Evolutionary conservation across 2,329 filamentous ascomycete genomes (phyloP), one percentile per base, ranked within the genome.

Genomic region (Colletotrichum higginsianum): DNA sequence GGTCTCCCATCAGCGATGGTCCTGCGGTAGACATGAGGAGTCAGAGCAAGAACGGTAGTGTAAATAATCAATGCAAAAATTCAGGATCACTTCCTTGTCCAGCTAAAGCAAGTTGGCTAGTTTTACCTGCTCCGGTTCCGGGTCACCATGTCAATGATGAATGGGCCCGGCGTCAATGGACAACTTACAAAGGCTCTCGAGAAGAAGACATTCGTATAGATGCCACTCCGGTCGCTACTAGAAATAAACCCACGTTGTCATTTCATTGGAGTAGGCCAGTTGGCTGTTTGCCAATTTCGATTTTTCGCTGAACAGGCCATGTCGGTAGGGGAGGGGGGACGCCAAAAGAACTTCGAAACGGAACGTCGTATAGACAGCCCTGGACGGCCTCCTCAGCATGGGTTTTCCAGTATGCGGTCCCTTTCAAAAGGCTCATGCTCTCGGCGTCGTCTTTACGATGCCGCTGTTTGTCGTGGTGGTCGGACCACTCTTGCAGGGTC

Each of bases 401-500:
- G 52, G 13, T 3, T 40, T 30, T 26, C 18, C n/a, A 35, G 30
- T 47, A 15, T 26, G 8, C n/a, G 46, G 13, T 21, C 40, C 46
- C 58, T 42, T 49, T 40, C 46, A 21, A 15, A 42, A 50, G 46
- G 46, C 30, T 30, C 46, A 16, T 21, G 46, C 38, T 30, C 26
- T 49, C 46, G 26, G 12, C 44, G 35, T 49, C 11, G 26, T 42
- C 4, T 11, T 2, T 11, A 12, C 26, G 15, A 47, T 49, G 58
- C 38, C 15, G 30, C 8, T 40, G 46, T 40, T 50, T 50, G 46
- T 50, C 46, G 49, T 49, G 46, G n/a, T 40, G n/a, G 40, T 50
- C 30, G 44, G 58, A 35, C 46, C 46, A 61, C 30, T n/a, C 35
- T 30, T 40, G 58, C 58, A 50, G 58, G n/a, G 58, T 35, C n/a